Percentiles rank a stretch among this genome's conserved stretches.
phyloP scores from a whole-genome alignment of 441 rosid species.

The Erodium trifolium region DNA sequence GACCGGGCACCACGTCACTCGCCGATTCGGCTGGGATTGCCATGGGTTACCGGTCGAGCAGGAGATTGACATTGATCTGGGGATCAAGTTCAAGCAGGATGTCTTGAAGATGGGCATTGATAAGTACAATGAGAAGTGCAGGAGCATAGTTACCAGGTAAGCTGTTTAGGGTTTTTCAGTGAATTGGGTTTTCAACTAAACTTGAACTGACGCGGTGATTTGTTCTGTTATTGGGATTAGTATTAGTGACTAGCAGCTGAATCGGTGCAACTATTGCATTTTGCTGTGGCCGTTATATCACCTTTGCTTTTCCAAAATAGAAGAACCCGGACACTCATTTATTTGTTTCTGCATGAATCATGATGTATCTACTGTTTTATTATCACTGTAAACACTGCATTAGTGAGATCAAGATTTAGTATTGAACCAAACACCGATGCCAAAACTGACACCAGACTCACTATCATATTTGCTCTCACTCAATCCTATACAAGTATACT shows the following conservation, averaged over 20 bases:
- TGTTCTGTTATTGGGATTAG: too few species aligned
- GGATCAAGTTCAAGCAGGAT: constrained; percentile 58
- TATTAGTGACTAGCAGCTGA: neutral
- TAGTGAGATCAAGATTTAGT: neutral
- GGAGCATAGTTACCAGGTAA: constrained; percentile 74
- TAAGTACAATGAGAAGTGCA: constrained; percentile 83
- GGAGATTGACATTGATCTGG: constrained; percentile 67
- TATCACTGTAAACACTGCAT: neutral
- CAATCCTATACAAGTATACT: neutral
- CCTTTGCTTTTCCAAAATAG: neutral
- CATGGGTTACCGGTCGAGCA: constrained; percentile 93
- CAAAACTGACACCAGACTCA: neutral
- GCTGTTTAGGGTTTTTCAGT: too few species aligned
- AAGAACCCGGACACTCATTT: neutral
- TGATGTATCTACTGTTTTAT: neutral
- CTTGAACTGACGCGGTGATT: neutral
- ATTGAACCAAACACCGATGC: neutral
- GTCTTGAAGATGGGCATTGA: constrained; percentile 74
- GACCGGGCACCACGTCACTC: constrained; percentile 87
- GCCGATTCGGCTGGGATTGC: constrained; percentile 98
- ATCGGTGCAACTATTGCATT: neutral
- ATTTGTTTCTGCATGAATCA: neutral
- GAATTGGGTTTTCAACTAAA: neutral
- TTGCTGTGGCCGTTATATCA: neutral
- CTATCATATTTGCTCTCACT: neutral